Evolutionary conservation across 2,329 filamentous ascomycete genomes (phyloP), one percentile per base, ranked within the genome.

Genomic region (Penicillium griseofulvum): DNA sequence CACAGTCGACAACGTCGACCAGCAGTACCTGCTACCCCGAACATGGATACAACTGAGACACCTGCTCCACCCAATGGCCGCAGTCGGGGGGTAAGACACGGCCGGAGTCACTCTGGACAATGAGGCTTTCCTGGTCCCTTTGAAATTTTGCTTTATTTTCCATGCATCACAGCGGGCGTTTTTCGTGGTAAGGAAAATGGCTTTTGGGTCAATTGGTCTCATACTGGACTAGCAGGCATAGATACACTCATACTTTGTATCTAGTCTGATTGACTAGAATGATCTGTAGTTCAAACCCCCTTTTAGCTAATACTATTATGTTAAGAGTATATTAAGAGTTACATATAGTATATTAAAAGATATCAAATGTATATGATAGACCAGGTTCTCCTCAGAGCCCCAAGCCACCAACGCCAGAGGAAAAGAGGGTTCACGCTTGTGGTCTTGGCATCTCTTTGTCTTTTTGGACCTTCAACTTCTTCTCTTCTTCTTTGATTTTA

Each of bases 41-140:
- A 66, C 10, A 59, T 62, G 51, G 65, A 70, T 26, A 52, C 62
- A 12, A 22, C 7, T 14, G 65, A 69, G n/a, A 63, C 59, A 0
- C 65, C 65, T 8, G 62, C 57, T 14, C 54, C 58, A 28, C 54
- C 58, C 11, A 51, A 28, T 3, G 54, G 54, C 22, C 63, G 65
- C 43, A 62, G 49, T 51, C 64, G 68, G 2, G 59, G 60, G 11
- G 56, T 49, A 26, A 19, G 58, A 3, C 48, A 68, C 41, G 55
- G 57, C 11, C 57, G 66, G 31, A 64, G 59, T 49, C 59, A 64
- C 28, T 60, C 53, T 17, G 52, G 65, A 39, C 55, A 64, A 44
- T 64, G 39, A 14, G 14, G 16, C 11, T 9, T 38, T 22, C 11
- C 16, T 50, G 29, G 11, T 4, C 12, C 16, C 12, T 33, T 28